Evolutionary conservation across 352 stramenopile genomes (phyloP).

Genomic region (Thalassiosira livingstoniorum): DNA sequence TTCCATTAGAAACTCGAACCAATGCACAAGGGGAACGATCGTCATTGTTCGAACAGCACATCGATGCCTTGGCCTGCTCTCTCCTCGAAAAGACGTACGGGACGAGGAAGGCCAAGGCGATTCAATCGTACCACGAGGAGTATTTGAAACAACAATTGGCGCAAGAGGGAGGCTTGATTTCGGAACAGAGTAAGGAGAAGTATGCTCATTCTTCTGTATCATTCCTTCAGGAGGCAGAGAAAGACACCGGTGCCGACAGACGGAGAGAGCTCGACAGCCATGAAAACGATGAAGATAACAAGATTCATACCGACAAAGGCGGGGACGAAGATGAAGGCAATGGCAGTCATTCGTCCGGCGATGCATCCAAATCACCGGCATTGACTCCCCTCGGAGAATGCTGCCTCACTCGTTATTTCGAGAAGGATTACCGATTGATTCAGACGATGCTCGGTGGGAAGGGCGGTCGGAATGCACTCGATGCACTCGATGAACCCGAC

Average conservation of each 20-base stretch:
- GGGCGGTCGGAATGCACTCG: neutral
- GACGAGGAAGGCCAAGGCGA: no score
- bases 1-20: slow-evolving; percentile 14
- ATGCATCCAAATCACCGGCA: slow-evolving; percentile 6
- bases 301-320: neutral
- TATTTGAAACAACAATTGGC: no score
- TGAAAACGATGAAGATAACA: neutral
- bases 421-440: slow-evolving; percentile 32
- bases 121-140: no score
- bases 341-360: slow-evolving; percentile 8
- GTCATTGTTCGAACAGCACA: slow-evolving; percentile 24
- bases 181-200: no score
- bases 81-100: slow-evolving; percentile 22
- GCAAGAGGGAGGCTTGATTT: no score
- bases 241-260: slow-evolving; percentile 10
- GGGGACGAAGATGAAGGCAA: neutral
- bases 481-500: no score
- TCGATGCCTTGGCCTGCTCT: slow-evolving; percentile 5
- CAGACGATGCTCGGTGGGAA: slow-evolving; percentile 13
- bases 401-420: slow-evolving; percentile 22
- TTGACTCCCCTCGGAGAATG: slow-evolving; percentile 34
- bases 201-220: no score
- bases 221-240: neutral
- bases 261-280: neutral
- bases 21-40: neutral